These are phyloP conservation scores for Geotrichum armillariae DNA, from an alignment of 1,139 yeast species.

Conservation along the genomic window DNA sequence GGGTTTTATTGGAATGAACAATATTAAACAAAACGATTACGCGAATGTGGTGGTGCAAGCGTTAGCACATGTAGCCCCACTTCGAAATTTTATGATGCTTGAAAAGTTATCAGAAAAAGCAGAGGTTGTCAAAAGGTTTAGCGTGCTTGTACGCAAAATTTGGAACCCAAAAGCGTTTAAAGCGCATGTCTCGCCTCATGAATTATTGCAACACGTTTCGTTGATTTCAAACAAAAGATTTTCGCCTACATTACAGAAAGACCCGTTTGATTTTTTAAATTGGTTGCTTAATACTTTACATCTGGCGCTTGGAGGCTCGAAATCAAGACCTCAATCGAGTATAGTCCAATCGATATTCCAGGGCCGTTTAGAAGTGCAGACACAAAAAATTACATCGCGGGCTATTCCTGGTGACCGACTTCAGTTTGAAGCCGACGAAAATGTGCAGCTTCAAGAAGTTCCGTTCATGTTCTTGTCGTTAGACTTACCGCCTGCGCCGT, in stretches of 20 bases:
- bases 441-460: constrained; percentile 22
- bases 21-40: constrained; percentile 51
- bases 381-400: constrained; percentile 34
- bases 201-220: constrained; percentile 53
- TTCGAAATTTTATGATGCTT: constrained; percentile 54
- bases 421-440: constrained; percentile 23
- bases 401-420: constrained; percentile 34
- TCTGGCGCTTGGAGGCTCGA: constrained; percentile 40
- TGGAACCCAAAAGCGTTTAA: constrained; percentile 65
- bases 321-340: constrained; percentile 30
- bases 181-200: constrained; percentile 67
- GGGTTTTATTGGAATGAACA: constrained; percentile 68
- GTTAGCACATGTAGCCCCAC: constrained; percentile 52
- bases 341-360: constrained; percentile 46
- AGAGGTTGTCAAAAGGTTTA: constrained; percentile 39
- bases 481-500: constrained; percentile 57
- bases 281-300: constrained; percentile 60
- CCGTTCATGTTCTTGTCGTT: constrained; percentile 64
- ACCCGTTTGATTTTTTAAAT: constrained; percentile 57
- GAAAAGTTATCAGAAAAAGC: constrained; percentile 31
- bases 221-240: constrained; percentile 47
- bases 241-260: constrained; percentile 41
- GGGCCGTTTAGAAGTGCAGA: constrained; percentile 50
- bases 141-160: constrained; percentile 53
- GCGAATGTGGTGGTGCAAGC: constrained; percentile 59